Evolutionary conservation across 257 asterid genomes (phyloP).

Genomic region (Linaria vulgaris): DNA sequence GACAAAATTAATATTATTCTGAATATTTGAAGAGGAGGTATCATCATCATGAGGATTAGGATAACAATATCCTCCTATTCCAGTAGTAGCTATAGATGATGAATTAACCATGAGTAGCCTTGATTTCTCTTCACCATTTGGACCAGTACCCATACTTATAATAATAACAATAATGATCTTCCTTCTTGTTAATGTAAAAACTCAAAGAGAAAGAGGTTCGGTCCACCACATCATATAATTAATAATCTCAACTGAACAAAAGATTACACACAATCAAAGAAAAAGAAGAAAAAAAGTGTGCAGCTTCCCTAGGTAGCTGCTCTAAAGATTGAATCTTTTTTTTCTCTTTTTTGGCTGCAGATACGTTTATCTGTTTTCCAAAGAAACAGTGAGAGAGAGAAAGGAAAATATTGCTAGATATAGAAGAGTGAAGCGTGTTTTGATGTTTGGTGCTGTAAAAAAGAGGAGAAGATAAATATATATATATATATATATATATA

Average conservation of each 20-base stretch:
- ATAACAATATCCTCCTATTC: conserved; percentile 48
- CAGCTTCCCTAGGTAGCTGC: not conserved
- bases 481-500: conserved; percentile 2
- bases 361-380: no score
- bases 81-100: conserved; percentile 25
- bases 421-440: conserved; percentile 18
- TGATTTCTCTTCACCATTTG: conserved; percentile 34
- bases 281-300: conserved; percentile 27
- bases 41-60: no score
- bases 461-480: not conserved
- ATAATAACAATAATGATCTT: no score
- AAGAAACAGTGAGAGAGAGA: conserved; percentile 22
- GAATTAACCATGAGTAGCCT: conserved; percentile 33
- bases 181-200: not conserved
- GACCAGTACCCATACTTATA: conserved; percentile 17
- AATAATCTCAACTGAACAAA: conserved; percentile 20
- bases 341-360: conserved; percentile 23
- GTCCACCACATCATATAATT: conserved; percentile 28
- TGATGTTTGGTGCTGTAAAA: conserved; percentile 11
- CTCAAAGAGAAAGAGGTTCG: conserved; percentile 8
- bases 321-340: conserved; percentile 38
- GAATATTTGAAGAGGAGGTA: conserved; percentile 25
- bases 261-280: conserved; percentile 24
- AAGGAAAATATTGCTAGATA: conserved; percentile 18
- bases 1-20: conserved; percentile 31